Percentiles rank a stretch among this genome's conserved stretches.
These are phyloP conservation scores for Jamesozyma spencerorum DNA, from an alignment of 805 yeast species.

Conservation along the genomic window DNA sequence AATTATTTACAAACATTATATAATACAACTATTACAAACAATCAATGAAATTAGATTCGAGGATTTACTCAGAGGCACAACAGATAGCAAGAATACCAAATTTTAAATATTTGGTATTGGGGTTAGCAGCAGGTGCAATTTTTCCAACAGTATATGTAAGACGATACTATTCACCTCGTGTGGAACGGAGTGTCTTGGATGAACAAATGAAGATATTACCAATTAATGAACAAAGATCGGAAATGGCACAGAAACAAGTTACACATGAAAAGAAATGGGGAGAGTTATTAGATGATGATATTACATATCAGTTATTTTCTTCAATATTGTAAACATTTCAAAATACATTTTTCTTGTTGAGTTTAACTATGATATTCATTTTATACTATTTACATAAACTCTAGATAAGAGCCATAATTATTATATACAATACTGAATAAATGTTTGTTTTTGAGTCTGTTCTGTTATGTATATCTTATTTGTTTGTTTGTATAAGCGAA, in stretches of 20 bases:
- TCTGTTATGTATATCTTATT: not conserved
- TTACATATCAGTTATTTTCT: constrained; percentile 14
- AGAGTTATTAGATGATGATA: constrained; percentile 9
- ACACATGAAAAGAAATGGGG: not conserved
- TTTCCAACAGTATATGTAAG: constrained; percentile 21
- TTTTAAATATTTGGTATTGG: constrained; percentile 20
- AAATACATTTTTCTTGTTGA: not conserved
- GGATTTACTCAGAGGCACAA: constrained; percentile 22
- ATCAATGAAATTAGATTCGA: constrained; percentile 21
- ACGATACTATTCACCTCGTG: constrained; percentile 12
- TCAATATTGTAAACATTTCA: constrained; percentile 11
- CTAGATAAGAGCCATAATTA: not conserved
- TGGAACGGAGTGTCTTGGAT: constrained; percentile 5
- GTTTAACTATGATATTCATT: too few species aligned
- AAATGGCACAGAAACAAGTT: not conserved
- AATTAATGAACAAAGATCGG: not conserved
- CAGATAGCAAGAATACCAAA: constrained; percentile 19
- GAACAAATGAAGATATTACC: constrained; percentile 2
- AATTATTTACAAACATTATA: not conserved
- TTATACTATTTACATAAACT: too few species aligned
- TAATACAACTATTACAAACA: not conserved
- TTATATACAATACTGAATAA: not conserved
- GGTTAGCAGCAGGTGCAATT: constrained; percentile 22
- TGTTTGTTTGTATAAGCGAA: not conserved
- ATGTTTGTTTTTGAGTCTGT: too few species aligned